phyloP scores from a whole-genome alignment of 805 yeast species.

The Clavispora carvajalis region DNA sequence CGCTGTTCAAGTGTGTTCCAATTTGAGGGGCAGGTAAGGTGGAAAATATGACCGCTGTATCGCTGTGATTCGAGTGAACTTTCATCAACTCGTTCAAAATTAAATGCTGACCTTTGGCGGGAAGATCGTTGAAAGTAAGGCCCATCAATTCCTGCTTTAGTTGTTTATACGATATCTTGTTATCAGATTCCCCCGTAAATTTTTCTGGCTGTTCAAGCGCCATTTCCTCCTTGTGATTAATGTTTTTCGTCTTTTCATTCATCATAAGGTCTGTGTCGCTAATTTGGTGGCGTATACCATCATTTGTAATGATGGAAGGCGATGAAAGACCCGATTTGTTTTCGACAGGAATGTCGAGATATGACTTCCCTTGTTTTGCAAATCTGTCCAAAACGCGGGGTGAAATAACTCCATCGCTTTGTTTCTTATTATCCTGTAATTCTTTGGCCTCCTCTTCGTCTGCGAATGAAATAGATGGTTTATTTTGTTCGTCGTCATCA shows the following conservation, averaged over 20 bases:
- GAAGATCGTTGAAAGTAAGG: slow-evolving; percentile 74
- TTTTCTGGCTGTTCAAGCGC: slow-evolving; percentile 3
- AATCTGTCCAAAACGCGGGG: slow-evolving; percentile 6
- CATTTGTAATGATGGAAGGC: slow-evolving; percentile 34
- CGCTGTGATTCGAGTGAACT: slow-evolving; percentile 43
- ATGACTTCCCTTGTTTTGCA: background rate
- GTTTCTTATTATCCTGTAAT: slow-evolving; percentile 14
- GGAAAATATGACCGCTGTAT: slow-evolving; percentile 73
- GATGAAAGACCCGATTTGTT: slow-evolving; percentile 15
- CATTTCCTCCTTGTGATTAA: slow-evolving; percentile 7
- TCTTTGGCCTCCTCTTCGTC: slow-evolving; percentile 33
- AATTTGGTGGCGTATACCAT: slow-evolving; percentile 29
- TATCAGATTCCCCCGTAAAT: background rate
- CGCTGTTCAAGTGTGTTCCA: slow-evolving; percentile 71
- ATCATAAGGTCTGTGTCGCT: slow-evolving; percentile 13
- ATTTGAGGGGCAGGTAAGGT: slow-evolving; percentile 85
- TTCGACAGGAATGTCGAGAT: slow-evolving; percentile 6
- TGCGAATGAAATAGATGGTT: slow-evolving; percentile 59
- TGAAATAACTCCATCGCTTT: background rate
- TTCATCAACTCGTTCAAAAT: slow-evolving; percentile 84
- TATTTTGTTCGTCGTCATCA: slow-evolving; percentile 17
- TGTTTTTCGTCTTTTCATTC: slow-evolving; percentile 14
- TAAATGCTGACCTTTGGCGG: slow-evolving; percentile 86
- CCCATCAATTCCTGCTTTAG: slow-evolving; percentile 33
- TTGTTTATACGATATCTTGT: slow-evolving; percentile 26